Conservation (phyloP, 345 rosid species). For the Acer saccharum region DNA sequence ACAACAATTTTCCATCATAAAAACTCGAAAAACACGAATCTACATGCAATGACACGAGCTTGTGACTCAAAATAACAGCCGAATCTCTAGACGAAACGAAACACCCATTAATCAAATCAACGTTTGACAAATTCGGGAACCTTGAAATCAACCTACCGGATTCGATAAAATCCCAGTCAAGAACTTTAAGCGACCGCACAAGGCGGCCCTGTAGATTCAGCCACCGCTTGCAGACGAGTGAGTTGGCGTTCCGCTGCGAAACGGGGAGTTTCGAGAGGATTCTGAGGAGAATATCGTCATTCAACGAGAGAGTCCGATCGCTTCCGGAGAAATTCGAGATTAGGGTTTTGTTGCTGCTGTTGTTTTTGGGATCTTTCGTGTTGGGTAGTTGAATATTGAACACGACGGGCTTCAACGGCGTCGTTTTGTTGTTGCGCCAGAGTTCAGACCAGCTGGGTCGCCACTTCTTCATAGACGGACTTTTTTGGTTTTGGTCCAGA, state of each 20-base stretch:
- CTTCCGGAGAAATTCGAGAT: conserved; percentile 41
- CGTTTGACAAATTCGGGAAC: conserved; percentile 69
- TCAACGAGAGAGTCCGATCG: conserved; percentile 71
- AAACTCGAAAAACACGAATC: conserved; percentile 41
- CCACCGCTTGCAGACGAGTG: conserved; percentile 93
- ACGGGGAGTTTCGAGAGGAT: conserved; percentile 59
- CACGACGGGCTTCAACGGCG: conserved; percentile 55
- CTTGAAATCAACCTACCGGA: conserved; percentile 65
- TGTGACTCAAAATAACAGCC: conserved; percentile 53
- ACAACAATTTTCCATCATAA: conserved; percentile 56
- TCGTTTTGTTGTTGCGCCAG: conserved; percentile 52
- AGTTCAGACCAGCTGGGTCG: conserved; percentile 59
- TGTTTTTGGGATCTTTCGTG: conserved; percentile 36
- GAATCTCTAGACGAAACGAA: conserved; percentile 53
- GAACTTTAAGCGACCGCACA: conserved; percentile 55
- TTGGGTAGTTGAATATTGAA: conserved; percentile 54
- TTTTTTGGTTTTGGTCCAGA: conserved; percentile 41
- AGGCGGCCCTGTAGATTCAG: conserved; percentile 73
- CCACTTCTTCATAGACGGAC: conserved; percentile 48
- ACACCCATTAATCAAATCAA: conserved; percentile 62
- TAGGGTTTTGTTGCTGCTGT: conserved; percentile 51
- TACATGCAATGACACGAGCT: conserved; percentile 47
- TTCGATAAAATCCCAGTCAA: conserved; percentile 71
- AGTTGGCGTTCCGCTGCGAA: conserved; percentile 55
- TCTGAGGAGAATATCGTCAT: conserved; percentile 72